These are phyloP conservation scores for Yarrowia hollandica DNA, from an alignment of 805 yeast species.

Conservation along the genomic window DNA sequence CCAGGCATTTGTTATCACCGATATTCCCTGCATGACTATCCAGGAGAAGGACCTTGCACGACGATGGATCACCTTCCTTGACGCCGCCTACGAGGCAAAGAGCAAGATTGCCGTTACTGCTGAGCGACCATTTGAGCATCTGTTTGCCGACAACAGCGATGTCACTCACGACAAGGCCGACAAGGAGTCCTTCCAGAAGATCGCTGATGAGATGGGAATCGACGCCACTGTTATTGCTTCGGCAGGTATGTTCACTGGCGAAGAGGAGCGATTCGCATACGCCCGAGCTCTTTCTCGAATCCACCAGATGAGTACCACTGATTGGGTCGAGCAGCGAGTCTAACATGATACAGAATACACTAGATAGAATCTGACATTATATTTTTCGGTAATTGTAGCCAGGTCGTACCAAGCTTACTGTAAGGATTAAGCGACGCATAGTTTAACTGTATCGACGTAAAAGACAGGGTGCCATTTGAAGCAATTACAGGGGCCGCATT, in stretches of 20 bases:
- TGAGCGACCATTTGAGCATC: slow-evolving; percentile 77
- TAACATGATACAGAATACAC: not conserved
- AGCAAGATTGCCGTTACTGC: slow-evolving; percentile 86
- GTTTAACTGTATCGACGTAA: too few relatives aligned
- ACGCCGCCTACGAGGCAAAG: slow-evolving; percentile 92
- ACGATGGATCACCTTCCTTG: slow-evolving; percentile 89
- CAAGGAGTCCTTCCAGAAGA: slow-evolving; percentile 43
- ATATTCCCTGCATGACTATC: slow-evolving; percentile 81
- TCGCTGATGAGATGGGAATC: slow-evolving; percentile 76
- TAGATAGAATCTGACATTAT: slow-evolving; percentile 1
- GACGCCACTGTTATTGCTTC: slow-evolving; percentile 53
- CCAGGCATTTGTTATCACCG: slow-evolving; percentile 81
- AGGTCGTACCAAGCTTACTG: too few relatives aligned
- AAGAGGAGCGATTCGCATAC: slow-evolving; percentile 95
- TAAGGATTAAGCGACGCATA: too few relatives aligned
- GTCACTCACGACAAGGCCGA: slow-evolving; percentile 33
- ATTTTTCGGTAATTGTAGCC: too few relatives aligned
- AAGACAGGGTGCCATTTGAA: too few relatives aligned
- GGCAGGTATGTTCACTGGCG: slow-evolving; percentile 63
- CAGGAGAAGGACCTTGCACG: slow-evolving; percentile 81
- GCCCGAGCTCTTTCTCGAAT: slow-evolving; percentile 90
- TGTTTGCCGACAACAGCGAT: slow-evolving; percentile 68
- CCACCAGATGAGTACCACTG: slow-evolving; percentile 89
- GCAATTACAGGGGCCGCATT: too few relatives aligned
- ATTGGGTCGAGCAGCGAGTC: slow-evolving; percentile 54